Percentiles rank a stretch among this genome's conserved stretches.
phyloP scores from a whole-genome alignment of 257 asterid genomes.

The Rhazya stricta region DNA sequence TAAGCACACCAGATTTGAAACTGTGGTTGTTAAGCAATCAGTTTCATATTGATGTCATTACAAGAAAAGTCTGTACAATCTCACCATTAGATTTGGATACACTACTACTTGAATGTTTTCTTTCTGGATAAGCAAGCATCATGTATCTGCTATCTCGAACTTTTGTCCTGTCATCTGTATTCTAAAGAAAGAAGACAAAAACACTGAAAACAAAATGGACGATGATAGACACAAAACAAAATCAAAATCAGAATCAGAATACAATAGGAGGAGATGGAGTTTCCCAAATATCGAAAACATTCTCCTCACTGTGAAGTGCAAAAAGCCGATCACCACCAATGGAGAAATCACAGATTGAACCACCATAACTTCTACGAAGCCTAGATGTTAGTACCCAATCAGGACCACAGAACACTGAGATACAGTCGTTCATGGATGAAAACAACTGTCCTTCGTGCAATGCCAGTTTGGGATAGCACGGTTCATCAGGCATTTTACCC shows the following conservation, averaged over 20 bases:
- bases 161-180: conserved; percentile 17
- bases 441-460: conserved; percentile 72
- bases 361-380: conserved; percentile 67
- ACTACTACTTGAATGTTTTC: conserved; percentile 19
- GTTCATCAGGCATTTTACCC: conserved; percentile 81
- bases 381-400: conserved; percentile 82
- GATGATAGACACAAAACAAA: neutral
- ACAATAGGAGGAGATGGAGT: conserved; percentile 54
- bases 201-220: conserved; percentile 1
- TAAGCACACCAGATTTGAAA: conserved; percentile 30
- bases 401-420: conserved; percentile 80
- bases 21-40: conserved; percentile 43
- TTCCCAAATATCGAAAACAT: conserved; percentile 88
- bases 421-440: conserved; percentile 81
- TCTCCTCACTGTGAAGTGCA: conserved; percentile 84
- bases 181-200: conserved; percentile 20
- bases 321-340: conserved; percentile 84
- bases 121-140: conserved; percentile 16
- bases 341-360: conserved; percentile 88
- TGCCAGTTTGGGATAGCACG: conserved; percentile 81
- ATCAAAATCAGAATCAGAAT: conserved; percentile 37
- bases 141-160: conserved; percentile 4
- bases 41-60: conserved; percentile 25
- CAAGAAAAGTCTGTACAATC: conserved; percentile 27
- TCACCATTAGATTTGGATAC: conserved; percentile 12